Percentiles rank a stretch among this genome's conserved stretches.
Conservation (phyloP, 768 basidiomycete species). For the Podaxis mareebaensis region DNA sequence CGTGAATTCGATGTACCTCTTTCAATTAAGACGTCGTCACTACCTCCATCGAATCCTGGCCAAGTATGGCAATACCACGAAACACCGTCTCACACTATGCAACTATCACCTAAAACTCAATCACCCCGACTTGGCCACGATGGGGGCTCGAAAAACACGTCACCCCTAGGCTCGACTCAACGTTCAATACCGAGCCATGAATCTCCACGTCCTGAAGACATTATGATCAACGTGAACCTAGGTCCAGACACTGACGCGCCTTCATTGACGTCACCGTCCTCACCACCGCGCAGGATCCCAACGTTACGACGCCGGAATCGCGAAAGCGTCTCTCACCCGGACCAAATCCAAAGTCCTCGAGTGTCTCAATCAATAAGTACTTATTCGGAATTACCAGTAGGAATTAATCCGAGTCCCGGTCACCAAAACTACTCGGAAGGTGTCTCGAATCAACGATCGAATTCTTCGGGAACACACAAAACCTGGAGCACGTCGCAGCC, state of each 20-base stretch:
- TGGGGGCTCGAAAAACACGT: not conserved
- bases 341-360: not conserved
- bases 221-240: not conserved
- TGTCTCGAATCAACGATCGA: no score
- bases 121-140: not conserved
- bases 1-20: not conserved
- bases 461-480: no score
- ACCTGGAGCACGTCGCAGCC: not conserved
- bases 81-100: not conserved
- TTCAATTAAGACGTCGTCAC: not conserved
- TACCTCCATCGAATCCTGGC: not conserved
- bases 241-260: not conserved
- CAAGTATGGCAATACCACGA: not conserved
- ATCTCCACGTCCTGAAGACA: not conserved
- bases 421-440: no score
- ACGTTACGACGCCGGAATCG: not conserved
- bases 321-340: not conserved
- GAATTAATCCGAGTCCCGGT: no score
- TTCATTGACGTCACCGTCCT: not conserved
- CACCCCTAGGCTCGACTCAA: not conserved
- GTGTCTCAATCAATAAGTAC: not conserved
- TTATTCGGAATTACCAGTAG: not conserved
- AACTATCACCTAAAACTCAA: not conserved
- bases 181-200: constrained; percentile 6
- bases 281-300: not conserved